These are phyloP conservation scores for Apiotrichum gracile DNA, from an alignment of 1,284 basidiomycete species.

Conservation along the genomic window DNA sequence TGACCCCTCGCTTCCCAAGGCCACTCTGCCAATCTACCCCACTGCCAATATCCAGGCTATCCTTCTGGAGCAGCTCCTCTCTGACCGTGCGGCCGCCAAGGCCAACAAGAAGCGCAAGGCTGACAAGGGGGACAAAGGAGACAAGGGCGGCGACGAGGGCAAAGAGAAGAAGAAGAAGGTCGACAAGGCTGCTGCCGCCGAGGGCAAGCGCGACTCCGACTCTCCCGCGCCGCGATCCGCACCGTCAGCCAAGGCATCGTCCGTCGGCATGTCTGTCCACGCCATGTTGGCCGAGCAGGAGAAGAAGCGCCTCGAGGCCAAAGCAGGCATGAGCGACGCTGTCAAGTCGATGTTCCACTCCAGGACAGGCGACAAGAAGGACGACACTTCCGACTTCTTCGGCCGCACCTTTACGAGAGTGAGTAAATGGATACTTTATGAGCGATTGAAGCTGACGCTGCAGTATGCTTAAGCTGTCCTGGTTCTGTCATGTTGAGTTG, in stretches of 20 bases:
- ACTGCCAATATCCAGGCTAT: conserved; percentile 35
- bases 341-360: conserved; percentile 45
- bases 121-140: conserved; percentile 1
- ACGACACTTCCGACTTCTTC: conserved; percentile 41
- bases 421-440: conserved; percentile 16
- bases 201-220: conserved; percentile 8
- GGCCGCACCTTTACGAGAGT: conserved; percentile 48
- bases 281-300: conserved; percentile 46
- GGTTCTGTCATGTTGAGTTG: too few species aligned
- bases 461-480: too few species aligned
- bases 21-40: conserved; percentile 42
- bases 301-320: conserved; percentile 38
- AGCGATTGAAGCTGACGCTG: conserved; percentile 2
- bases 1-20: conserved; percentile 23
- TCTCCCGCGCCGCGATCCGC: background rate
- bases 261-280: conserved; percentile 29
- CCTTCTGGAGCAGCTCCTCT: conserved; percentile 35
- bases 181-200: conserved; percentile 5
- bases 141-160: background rate
- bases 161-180: background rate
- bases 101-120: conserved; percentile 37
- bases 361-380: conserved; percentile 29
- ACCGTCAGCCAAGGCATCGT: background rate
- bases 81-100: conserved; percentile 35
- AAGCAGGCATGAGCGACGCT: conserved; percentile 47